Conservation (phyloP, 768 basidiomycete species). For the Filobasidium wieringae region DNA sequence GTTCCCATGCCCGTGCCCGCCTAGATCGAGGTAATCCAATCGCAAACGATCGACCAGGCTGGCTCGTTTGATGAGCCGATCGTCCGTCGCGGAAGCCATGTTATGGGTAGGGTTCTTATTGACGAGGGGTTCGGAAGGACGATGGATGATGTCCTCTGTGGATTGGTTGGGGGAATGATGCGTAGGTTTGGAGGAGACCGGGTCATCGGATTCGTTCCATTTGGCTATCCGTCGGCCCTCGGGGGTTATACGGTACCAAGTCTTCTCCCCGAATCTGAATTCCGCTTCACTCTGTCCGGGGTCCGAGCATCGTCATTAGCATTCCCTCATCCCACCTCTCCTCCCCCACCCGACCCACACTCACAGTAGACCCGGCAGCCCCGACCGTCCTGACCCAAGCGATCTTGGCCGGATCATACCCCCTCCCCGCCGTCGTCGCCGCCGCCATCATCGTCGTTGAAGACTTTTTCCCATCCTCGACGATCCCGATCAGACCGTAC, state of each 20-base stretch:
- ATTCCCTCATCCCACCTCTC: conserved; percentile 17
- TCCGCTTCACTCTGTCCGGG: conserved; percentile 75
- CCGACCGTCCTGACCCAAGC: conserved; percentile 20
- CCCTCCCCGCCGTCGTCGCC: too few relatives aligned
- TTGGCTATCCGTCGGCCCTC: conserved; percentile 75
- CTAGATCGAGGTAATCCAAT: conserved; percentile 16
- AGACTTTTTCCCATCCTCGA: conserved; percentile 40
- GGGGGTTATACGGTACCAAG: conserved; percentile 86
- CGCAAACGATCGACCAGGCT: conserved; percentile 12
- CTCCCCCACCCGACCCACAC: conserved; percentile 4
- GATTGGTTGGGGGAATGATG: not conserved
- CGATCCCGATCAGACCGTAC: conserved; percentile 75
- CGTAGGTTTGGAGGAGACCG: not conserved
- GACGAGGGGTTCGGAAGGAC: not conserved
- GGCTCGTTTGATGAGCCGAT: conserved; percentile 7
- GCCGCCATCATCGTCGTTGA: too few relatives aligned
- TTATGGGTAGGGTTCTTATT: conserved; percentile 1
- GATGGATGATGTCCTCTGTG: not conserved
- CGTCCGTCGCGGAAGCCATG: conserved; percentile 5
- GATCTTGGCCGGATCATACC: conserved; percentile 26
- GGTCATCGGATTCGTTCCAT: conserved; percentile 52
- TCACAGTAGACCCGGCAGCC: conserved; percentile 28
- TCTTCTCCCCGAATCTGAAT: conserved; percentile 90
- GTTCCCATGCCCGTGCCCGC: conserved; percentile 9
- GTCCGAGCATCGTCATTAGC: not conserved